Base-by-base conservation (phyloP, 495 filamentous ascomycete species). In the Mycothermus thermophilus region DNA sequence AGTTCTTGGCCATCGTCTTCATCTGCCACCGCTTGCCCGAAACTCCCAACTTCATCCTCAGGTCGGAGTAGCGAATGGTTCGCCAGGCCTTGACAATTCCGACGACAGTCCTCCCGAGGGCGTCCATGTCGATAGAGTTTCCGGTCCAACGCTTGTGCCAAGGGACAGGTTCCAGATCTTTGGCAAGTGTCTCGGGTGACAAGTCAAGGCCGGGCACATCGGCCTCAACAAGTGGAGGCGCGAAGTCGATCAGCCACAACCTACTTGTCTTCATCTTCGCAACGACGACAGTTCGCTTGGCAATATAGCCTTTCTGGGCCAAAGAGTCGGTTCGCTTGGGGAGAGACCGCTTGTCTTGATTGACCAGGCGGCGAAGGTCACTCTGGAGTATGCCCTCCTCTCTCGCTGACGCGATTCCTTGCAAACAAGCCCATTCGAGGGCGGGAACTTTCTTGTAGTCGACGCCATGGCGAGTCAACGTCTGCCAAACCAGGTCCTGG, bases 301-400 rank as follows among this genome's bases (percentile, higher is more conserved):
- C 75, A 30, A 95, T 84, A 52, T 93, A 92, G 7, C 87, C 88
- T 47, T 79, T 81, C 36, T 66, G 63, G 14, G 71, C 71, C 13
- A 95, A 67, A 1, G 66, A 58, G 42, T 85, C 79, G 1, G 87
- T 94, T 26, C 88, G 68, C 32, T 74, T 74, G 9, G 87, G 84
- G 5, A 93, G 72, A 2, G 87, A 94, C 27, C 84, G 71, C 50
- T 92, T 92, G 53, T 94, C 84, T 57, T 94, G 87, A 13, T 79
- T 77, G 40, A 81, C 84, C 7, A 80, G 50, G 20, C 60, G 68
- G 14, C 77, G 72, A n/a, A 94, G 62, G 13, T 87, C 76, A 6
- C 78, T 74, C 56, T 95, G 88, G 1, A 78, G 57, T 25, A 94
- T 80, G 10, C 87, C 87, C 14, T 72, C 57, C 22, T 67, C 61